These are phyloP conservation scores for Pharus latifolius DNA, from an alignment of 176 grass and related monocot species.

Conservation along the genomic window DNA sequence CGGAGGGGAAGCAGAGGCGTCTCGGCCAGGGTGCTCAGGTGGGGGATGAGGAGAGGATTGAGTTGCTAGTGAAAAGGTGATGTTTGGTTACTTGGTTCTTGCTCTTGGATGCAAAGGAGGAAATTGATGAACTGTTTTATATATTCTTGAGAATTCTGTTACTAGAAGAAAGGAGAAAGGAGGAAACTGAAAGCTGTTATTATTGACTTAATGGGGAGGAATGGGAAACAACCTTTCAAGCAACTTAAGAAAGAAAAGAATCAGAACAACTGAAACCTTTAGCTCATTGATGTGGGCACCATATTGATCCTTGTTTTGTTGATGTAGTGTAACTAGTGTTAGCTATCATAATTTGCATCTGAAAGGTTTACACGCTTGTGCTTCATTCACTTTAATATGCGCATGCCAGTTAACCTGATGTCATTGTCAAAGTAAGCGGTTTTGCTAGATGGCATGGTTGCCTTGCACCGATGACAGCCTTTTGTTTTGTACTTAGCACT, in stretches of 20 bases:
- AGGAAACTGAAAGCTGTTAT: background rate
- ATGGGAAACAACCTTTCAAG: background rate
- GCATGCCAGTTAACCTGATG: background rate
- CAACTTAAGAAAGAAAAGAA: background rate
- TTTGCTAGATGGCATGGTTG: background rate
- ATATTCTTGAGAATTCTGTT: no score
- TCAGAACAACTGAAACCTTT: no score
- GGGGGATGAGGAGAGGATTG: slow-evolving; percentile 40
- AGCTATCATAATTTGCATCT: background rate
- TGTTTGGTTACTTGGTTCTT: background rate
- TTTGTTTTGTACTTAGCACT: background rate
- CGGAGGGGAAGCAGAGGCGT: background rate
- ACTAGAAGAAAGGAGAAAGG: no score
- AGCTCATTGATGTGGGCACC: no score
- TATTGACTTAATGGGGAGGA: no score
- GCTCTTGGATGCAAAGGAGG: background rate
- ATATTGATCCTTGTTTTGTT: no score
- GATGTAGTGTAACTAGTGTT: no score
- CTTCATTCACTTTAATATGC: background rate
- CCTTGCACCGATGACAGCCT: background rate
- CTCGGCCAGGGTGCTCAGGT: background rate
- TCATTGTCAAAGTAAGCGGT: background rate
- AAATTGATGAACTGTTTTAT: background rate
- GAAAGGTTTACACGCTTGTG: background rate
- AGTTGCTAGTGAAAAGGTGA: slow-evolving; percentile 61